Conservation (phyloP, 352 stramenopile species). For the Thraustochytrium sp. region DNA sequence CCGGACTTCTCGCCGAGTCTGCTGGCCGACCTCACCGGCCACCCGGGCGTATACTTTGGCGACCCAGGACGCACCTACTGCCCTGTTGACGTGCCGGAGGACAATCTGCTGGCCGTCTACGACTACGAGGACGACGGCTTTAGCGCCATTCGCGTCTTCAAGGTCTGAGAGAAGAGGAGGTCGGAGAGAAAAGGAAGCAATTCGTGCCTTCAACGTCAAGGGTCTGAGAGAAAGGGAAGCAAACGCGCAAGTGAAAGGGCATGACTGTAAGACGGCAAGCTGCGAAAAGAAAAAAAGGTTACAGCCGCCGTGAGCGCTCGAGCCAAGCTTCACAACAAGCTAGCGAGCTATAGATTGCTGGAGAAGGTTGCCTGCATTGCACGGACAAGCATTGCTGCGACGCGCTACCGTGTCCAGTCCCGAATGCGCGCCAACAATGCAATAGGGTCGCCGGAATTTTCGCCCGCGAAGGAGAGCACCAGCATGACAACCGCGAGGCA, state of each 20-base stretch:
- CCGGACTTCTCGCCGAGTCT: conserved; percentile 11
- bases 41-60: neutral
- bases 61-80: conserved; percentile 23
- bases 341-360: too few relatives aligned
- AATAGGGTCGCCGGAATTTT: too few relatives aligned
- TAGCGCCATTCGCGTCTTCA: conserved; percentile 5
- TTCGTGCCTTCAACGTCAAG: neutral
- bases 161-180: neutral
- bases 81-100: neutral
- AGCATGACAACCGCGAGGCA: too few relatives aligned
- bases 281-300: too few relatives aligned
- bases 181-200: neutral
- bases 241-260: neutral
- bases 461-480: too few relatives aligned
- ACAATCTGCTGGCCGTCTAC: neutral
- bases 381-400: too few relatives aligned
- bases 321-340: too few relatives aligned
- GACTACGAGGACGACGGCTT: conserved; percentile 16
- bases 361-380: too few relatives aligned
- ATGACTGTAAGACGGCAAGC: too few relatives aligned
- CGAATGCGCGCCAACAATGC: too few relatives aligned
- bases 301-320: too few relatives aligned
- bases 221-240: neutral
- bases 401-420: too few relatives aligned
- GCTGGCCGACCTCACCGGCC: neutral